Evolutionary conservation across 1,284 basidiomycete genomes (phyloP).

Genomic region (Cryptococcus jaspeensis): DNA sequence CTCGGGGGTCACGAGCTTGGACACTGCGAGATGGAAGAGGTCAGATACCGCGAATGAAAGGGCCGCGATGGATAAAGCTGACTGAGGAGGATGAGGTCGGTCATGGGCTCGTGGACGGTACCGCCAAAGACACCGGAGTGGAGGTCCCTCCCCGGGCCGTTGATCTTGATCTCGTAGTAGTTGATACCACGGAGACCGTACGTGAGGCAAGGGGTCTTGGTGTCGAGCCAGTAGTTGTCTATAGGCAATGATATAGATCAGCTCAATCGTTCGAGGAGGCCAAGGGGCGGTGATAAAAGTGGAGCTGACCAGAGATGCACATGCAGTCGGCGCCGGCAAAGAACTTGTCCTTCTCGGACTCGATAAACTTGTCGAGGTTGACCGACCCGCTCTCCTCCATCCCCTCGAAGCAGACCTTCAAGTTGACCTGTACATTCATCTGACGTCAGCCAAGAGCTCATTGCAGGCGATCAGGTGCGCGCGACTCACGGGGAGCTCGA

Average conservation of each 20-base stretch:
- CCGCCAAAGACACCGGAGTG: slow-evolving; percentile 91
- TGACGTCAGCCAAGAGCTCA: not conserved
- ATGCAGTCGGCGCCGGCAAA: slow-evolving; percentile 91
- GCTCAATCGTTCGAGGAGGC: not conserved
- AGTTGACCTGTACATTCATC: slow-evolving; percentile 60
- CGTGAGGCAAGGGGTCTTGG: slow-evolving; percentile 53
- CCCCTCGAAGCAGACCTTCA: slow-evolving; percentile 93
- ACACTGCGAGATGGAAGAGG: slow-evolving; percentile 53
- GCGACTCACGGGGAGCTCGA: slow-evolving; percentile 67
- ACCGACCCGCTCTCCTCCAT: slow-evolving; percentile 98
- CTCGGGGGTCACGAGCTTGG: slow-evolving; percentile 75
- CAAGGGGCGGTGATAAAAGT: not conserved
- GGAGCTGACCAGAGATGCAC: slow-evolving; percentile 74
- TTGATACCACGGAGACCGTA: slow-evolving; percentile 72
- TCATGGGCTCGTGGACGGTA: slow-evolving; percentile 81
- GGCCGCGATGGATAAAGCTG: no score
- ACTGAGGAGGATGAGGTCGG: slow-evolving; percentile 58
- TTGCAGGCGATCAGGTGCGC: not conserved
- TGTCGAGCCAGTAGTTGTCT: slow-evolving; percentile 56
- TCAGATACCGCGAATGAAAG: not conserved
- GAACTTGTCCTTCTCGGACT: slow-evolving; percentile 74
- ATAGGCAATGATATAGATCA: slow-evolving; percentile 1
- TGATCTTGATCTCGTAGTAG: slow-evolving; percentile 82
- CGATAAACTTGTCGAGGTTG: slow-evolving; percentile 87
- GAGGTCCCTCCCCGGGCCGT: slow-evolving; percentile 83